These are phyloP conservation scores for Teratosphaeria zuluensis DNA, from an alignment of 2,329 filamentous ascomycete species.

Conservation along the genomic window DNA sequence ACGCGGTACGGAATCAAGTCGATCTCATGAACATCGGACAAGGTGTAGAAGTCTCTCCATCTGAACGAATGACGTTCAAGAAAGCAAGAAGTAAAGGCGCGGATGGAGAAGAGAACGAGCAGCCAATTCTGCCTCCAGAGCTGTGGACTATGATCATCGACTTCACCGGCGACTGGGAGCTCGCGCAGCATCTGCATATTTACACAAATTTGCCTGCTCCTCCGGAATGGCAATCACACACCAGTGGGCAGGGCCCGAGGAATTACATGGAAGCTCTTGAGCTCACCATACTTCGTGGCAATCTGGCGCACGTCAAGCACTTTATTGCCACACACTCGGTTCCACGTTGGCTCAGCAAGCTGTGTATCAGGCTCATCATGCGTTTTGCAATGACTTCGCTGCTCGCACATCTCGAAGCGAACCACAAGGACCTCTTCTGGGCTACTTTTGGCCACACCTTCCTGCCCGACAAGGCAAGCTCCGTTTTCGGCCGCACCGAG, in stretches of 20 bases:
- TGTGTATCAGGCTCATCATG: slow-evolving; percentile 81
- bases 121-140: slow-evolving; percentile 60
- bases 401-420: slow-evolving; percentile 59
- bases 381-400: slow-evolving; percentile 78
- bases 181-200: slow-evolving; percentile 69
- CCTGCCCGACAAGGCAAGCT: slow-evolving; percentile 78
- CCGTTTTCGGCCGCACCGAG: slow-evolving; percentile 72
- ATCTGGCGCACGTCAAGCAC: slow-evolving; percentile 60
- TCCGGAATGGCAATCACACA: slow-evolving; percentile 58
- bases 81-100: slow-evolving; percentile 9
- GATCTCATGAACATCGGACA: slow-evolving; percentile 65
- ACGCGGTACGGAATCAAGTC: slow-evolving; percentile 66
- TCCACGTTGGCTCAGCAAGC: slow-evolving; percentile 64
- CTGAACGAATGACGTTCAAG: slow-evolving; percentile 20
- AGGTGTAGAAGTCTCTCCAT: slow-evolving; percentile 48
- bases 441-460: slow-evolving; percentile 73
- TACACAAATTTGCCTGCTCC: slow-evolving; percentile 70
- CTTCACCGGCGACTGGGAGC: slow-evolving; percentile 79
- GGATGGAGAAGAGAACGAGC: slow-evolving; percentile 6
- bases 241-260: slow-evolving; percentile 55
- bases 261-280: slow-evolving; percentile 72
- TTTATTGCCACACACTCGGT: slow-evolving; percentile 59
- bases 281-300: slow-evolving; percentile 69
- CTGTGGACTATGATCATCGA: slow-evolving; percentile 85
- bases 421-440: slow-evolving; percentile 68